Percentiles rank a stretch among this genome's conserved stretches.
Evolutionary conservation across 306 rosid genomes (phyloP).

Genomic region (Malus sieversii): DNA sequence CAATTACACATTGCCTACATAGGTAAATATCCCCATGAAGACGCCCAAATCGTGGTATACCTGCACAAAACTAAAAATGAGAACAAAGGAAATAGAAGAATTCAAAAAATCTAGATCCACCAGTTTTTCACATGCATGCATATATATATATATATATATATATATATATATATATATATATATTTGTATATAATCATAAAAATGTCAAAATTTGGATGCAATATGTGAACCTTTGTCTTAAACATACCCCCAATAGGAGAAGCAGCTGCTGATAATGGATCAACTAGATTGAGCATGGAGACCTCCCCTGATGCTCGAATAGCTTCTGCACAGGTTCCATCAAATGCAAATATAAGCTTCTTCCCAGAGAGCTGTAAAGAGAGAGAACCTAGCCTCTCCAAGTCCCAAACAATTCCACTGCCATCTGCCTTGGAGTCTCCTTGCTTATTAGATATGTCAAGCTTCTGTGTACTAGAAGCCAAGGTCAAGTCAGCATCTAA

Average conservation of each 20-base stretch:
- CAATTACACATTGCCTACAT: constrained; percentile 83
- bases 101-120: not conserved
- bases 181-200: not conserved
- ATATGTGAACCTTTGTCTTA: constrained; percentile 17
- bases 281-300: constrained; percentile 93
- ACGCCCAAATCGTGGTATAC: constrained; percentile 99
- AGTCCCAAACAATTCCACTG: constrained; percentile 99
- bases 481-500: constrained; percentile 69
- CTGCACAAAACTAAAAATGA: constrained; percentile 35
- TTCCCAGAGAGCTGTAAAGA: constrained; percentile 91
- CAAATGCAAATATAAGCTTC: constrained; percentile 96
- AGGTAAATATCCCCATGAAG: constrained; percentile 77
- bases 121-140: not conserved
- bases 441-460: constrained; percentile 57
- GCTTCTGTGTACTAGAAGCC: constrained; percentile 64
- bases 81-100: constrained; percentile 7
- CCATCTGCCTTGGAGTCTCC: constrained; percentile 84
- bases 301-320: constrained; percentile 67
- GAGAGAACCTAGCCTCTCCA: constrained; percentile 88
- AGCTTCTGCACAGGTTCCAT: constrained; percentile 80
- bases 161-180: too few relatives aligned
- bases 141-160: too few relatives aligned
- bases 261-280: constrained; percentile 98
- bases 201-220: not conserved
- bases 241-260: constrained; percentile 98